Evolutionary conservation across 1,139 yeast genomes (phyloP).

Genomic region (Debaryomyces singareniensis): DNA sequence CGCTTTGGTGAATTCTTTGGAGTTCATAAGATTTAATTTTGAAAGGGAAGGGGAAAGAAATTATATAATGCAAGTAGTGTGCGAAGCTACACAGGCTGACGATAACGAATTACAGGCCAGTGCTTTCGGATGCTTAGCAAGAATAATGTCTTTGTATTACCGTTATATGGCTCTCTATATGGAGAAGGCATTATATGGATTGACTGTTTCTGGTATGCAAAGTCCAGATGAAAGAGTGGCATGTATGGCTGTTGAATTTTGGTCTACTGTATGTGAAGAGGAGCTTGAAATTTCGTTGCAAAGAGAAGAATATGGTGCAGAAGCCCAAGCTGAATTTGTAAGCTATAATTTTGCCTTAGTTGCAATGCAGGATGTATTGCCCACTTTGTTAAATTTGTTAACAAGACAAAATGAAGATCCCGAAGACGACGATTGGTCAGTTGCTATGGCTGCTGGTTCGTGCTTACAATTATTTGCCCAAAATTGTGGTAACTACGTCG

Average conservation of each 20-base stretch:
- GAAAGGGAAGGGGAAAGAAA: conserved; percentile 92
- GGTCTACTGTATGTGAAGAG: conserved; percentile 97
- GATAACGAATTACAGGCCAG: conserved; percentile 83
- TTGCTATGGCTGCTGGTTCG: conserved; percentile 98
- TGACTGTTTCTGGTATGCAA: conserved; percentile 90
- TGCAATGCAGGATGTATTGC: conserved; percentile 81
- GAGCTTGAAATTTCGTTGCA: conserved; percentile 77
- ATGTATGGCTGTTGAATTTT: conserved; percentile 97
- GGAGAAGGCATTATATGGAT: conserved; percentile 92
- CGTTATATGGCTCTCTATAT: conserved; percentile 86
- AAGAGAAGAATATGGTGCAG: conserved; percentile 48
- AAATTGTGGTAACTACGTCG: conserved; percentile 78
- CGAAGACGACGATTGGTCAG: conserved; percentile 96
- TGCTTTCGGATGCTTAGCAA: conserved; percentile 92
- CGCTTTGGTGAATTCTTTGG: conserved; percentile 87
- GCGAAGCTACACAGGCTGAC: conserved; percentile 93
- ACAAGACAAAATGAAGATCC: conserved; percentile 89
- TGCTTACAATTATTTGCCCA: conserved; percentile 92
- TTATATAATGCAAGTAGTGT: conserved; percentile 96
- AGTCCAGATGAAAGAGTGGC: conserved; percentile 81
- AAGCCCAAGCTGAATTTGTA: conserved; percentile 29
- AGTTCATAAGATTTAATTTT: conserved; percentile 82
- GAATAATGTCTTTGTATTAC: conserved; percentile 87
- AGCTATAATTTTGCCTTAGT: conserved; percentile 74
- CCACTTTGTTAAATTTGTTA: conserved; percentile 71